Evolutionary conservation across 164 flowering plant genomes (phyloP).

Genomic region (Paratinospora sagittata): DNA sequence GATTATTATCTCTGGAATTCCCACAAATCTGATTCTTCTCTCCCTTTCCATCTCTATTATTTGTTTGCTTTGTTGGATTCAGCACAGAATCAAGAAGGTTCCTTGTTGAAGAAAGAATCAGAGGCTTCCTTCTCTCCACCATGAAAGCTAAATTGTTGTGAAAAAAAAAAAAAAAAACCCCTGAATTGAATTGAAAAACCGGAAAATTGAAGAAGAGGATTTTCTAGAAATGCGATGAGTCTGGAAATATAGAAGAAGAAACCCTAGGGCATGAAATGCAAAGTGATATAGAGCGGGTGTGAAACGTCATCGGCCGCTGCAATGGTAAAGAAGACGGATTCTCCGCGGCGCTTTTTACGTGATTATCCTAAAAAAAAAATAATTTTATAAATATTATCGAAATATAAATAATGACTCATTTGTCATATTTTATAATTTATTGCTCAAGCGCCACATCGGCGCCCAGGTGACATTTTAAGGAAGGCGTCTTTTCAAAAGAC

Average conservation of each 20-base stretch:
- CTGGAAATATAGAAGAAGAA: neutral
- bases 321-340: neutral
- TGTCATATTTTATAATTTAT: too few relatives aligned
- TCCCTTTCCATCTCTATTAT: slow-evolving; percentile 4
- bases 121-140: slow-evolving; percentile 72
- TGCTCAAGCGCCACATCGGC: too few relatives aligned
- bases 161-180: too few relatives aligned
- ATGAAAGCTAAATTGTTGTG: slow-evolving; percentile 20
- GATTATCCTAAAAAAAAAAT: too few relatives aligned
- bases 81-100: slow-evolving; percentile 43
- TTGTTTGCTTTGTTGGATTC: slow-evolving; percentile 16
- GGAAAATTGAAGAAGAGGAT: slow-evolving; percentile 1
- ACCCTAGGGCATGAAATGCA: neutral
- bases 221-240: neutral
- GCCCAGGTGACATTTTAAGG: too few relatives aligned
- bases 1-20: neutral
- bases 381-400: too few relatives aligned
- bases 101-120: slow-evolving; percentile 64
- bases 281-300: neutral
- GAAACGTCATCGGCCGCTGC: too few relatives aligned
- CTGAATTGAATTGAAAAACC: neutral
- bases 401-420: too few relatives aligned
- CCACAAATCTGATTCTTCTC: neutral
- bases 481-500: too few relatives aligned
- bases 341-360: too few relatives aligned